Base-by-base conservation (phyloP, 345 rosid genomes). In the Corchorus olitorius region DNA sequence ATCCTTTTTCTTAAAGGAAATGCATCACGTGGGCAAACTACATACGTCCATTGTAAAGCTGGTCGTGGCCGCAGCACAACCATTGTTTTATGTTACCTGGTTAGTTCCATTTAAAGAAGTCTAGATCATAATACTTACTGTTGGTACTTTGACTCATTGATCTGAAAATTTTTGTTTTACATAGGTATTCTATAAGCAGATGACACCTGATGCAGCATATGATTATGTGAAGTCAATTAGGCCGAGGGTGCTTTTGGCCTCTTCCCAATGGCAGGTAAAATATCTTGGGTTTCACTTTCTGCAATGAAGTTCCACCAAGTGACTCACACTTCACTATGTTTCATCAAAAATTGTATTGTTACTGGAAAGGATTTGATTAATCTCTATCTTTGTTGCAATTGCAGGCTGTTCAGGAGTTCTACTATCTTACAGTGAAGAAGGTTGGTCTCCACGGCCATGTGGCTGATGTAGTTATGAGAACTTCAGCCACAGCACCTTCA, bases 41-140 rank as follows among this genome's bases (percentile, higher is more conserved):
- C 97, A 9, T 96, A 94, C 64, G 97, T 96, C 72, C 99, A 96
- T 80, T 94, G 99, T 86, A 96, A 96, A 86, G 99, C 99, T 50
- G 99, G 99, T 39, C 88, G 98, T 49, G 99, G 99, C 43, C 98
- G 99, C 69, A 96, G 98, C 82, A 96, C 99, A 20, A 96, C 98
- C 39, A 52, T 96, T 69, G 98, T 94, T 76, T 78, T 96, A 46
- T 94, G 99, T 81, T 96, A 92, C 89, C 83, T 96, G 91, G 98
- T 93, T 41, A 66, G 93, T 88, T 58, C 71, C 27, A 33, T 61
- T 17, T 45, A 27, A 6, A 6, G 39, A 27, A 65, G 54, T 12
- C 11, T 61, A 34, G 4, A 49, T 56, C 43, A 6, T 50, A 5
- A 33, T 20, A 34, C 74, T 67, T 59, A 2, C 58, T 67, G 37